Evolutionary conservation across 371 early-diverging fungal genomes (phyloP), one percentile per base, ranked within the genome.

Genomic region (Mortierella sp.): DNA sequence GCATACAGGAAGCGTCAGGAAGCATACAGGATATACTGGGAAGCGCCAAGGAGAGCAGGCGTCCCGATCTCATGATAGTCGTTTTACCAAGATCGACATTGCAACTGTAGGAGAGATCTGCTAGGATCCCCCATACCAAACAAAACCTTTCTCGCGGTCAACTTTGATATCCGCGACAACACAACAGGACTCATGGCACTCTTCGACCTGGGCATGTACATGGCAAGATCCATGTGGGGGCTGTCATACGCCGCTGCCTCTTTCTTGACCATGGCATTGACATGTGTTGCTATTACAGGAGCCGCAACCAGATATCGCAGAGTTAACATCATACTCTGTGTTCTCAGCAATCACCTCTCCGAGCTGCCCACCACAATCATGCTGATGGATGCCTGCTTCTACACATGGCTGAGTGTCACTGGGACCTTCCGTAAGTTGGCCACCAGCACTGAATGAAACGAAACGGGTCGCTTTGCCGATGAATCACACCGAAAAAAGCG

Each of bases 391-490:
- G 68, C 69, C 10, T 64, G 56, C 28, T 68, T 68, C 46, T 76
- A 64, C 45, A 64, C 65, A 13, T 76, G 76, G 76, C 55, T 76
- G 49, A 64, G 47, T 12, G 24, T 68, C 57, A 76, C 76, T 5
- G 76, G 76, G 1, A 76, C 64, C 41, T 76, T 76, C 34, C 68
- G 76, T 76, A 68, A 57, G 76, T 60, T 7, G 24, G 7, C 12
- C 48, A 10, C 6, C 19, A 45, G 10, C n/a, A 45, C 6, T 6
- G 19, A 16, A 17, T 45, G 10, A 6, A 12, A 44, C 6, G 21
- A 13, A 6, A 44, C 6, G 19, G 19, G 21, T 6, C 13, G 5
- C 13, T 44, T n/a, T n/a, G n/a, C n/a, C n/a, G n/a, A 22, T 10
- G 22, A 24, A 22, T 24, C 22, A 22, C 8, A 10, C 22, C 47